phyloP scores from a whole-genome alignment of 2,329 filamentous ascomycete species.

The Trichoderma guizhouense region DNA sequence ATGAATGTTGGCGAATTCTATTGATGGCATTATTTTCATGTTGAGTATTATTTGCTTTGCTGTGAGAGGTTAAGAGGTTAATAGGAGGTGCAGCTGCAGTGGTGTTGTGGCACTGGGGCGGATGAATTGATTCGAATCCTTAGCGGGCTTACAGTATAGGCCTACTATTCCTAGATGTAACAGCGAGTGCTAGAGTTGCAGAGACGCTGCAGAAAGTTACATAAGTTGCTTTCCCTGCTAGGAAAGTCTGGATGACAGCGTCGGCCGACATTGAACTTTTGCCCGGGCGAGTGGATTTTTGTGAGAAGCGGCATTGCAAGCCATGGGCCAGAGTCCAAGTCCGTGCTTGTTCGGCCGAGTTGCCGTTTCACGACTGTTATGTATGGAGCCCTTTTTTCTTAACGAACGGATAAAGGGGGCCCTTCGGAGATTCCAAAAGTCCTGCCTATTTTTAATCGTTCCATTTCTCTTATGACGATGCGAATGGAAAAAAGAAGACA shows the following conservation, averaged over 20 bases:
- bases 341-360: background rate
- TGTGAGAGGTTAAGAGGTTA: background rate
- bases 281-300: background rate
- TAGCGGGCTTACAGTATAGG: background rate
- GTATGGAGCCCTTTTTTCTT: background rate
- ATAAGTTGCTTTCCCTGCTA: background rate
- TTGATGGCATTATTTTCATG: background rate
- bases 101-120: background rate
- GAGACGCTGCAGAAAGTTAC: background rate
- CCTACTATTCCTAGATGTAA: no score
- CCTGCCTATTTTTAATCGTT: background rate
- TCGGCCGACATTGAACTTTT: background rate
- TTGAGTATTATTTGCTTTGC: background rate
- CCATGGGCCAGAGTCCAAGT: background rate
- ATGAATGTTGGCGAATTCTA: background rate
- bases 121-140: background rate
- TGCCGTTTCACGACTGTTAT: background rate
- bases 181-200: background rate
- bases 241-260: background rate
- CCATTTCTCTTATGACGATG: background rate
- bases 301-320: background rate
- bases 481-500: background rate
- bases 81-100: background rate
- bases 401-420: background rate
- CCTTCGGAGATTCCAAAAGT: background rate